phyloP scores from a whole-genome alignment of 306 rosid species.

The Lathyrus aphaca region DNA sequence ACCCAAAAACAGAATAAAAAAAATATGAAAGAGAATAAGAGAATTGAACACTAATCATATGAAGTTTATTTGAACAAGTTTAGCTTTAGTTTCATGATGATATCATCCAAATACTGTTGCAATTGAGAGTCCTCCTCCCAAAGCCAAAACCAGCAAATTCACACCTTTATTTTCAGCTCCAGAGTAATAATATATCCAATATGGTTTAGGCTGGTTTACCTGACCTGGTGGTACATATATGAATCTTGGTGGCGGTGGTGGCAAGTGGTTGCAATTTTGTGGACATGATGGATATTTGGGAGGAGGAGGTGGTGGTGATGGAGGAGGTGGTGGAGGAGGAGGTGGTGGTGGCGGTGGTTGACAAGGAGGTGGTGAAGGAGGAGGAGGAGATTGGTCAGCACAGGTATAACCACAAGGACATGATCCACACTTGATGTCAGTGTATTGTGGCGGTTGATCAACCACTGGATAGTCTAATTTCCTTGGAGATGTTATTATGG shows the following conservation, averaged over 20 bases:
- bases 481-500: conserved; percentile 35
- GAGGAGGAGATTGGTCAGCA: conserved; percentile 45
- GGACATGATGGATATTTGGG: conserved; percentile 35
- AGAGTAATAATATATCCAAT: conserved; percentile 48
- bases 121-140: conserved; percentile 42
- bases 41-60: conserved; percentile 28
- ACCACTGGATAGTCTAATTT: conserved; percentile 39
- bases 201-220: conserved; percentile 46
- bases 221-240: conserved; percentile 73
- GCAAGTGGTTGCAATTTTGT: conserved; percentile 41
- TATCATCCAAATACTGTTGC: conserved; percentile 39
- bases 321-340: neutral
- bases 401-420: conserved; percentile 79
- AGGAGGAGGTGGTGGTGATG: conserved; percentile 27
- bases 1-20: conserved; percentile 12
- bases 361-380: conserved; percentile 32
- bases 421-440: conserved; percentile 75
- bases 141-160: conserved; percentile 41
- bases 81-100: conserved; percentile 39
- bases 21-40: conserved; percentile 41
- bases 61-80: conserved; percentile 25
- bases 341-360: neutral
- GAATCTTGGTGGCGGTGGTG: conserved; percentile 67
- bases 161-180: conserved; percentile 42
- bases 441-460: conserved; percentile 35